These are phyloP conservation scores for Colletotrichum graminicola DNA, from an alignment of 2,329 filamentous ascomycete species.

Conservation along the genomic window DNA sequence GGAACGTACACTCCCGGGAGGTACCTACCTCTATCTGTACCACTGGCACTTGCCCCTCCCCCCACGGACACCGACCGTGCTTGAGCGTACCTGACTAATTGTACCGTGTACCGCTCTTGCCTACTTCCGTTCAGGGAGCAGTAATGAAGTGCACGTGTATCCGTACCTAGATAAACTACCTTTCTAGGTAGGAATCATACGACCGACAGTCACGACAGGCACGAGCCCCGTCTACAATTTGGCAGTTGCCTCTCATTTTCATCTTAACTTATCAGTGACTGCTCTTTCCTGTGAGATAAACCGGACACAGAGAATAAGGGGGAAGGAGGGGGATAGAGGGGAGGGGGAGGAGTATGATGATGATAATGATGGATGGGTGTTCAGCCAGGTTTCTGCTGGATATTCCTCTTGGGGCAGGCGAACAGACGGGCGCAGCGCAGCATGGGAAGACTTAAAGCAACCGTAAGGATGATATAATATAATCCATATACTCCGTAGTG, in stretches of 20 bases:
- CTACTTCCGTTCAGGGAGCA: neutral
- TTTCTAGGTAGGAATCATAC: no score
- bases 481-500: neutral
- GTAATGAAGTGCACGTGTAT: neutral
- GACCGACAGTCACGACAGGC: constrained; percentile 4
- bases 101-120: neutral
- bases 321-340: neutral
- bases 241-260: neutral
- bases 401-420: neutral
- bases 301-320: neutral
- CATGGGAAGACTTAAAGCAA: neutral
- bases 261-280: neutral
- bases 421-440: neutral
- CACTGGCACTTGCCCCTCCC: neutral
- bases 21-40: neutral
- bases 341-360: neutral
- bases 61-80: neutral
- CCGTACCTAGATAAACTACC: no score
- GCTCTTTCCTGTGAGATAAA: neutral
- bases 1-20: neutral
- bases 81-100: constrained; percentile 5
- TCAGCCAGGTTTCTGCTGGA: constrained; percentile 12
- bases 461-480: constrained; percentile 1
- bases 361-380: neutral
- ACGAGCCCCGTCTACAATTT: neutral